Percentiles rank a stretch among this genome's conserved stretches.
phyloP scores from a whole-genome alignment of 352 stramenopile species.

The Phytophthora colocasiae region DNA sequence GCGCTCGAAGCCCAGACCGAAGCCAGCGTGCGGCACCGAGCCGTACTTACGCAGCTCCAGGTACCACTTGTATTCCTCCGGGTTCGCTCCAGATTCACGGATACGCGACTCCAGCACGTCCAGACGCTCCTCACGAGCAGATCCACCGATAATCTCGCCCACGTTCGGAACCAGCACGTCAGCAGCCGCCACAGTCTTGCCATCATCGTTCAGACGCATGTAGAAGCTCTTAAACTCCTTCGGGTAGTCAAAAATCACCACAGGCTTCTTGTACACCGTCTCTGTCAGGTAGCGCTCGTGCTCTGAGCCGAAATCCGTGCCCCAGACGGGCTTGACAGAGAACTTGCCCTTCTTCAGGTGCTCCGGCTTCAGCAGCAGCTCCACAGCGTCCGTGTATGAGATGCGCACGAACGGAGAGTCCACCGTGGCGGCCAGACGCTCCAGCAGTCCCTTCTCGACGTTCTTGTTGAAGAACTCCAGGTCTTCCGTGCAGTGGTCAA shows the following conservation, averaged over 20 bases:
- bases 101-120: slow-evolving; percentile 89
- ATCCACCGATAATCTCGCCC: slow-evolving; percentile 98
- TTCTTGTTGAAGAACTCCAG: slow-evolving; percentile 95
- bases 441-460: slow-evolving; percentile 90
- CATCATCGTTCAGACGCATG: slow-evolving; percentile 98
- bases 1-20: slow-evolving; percentile 98
- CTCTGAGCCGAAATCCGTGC: slow-evolving; percentile 97
- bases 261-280: slow-evolving; percentile 84
- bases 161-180: slow-evolving; percentile 98
- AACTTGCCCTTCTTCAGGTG: slow-evolving; percentile 90
- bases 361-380: slow-evolving; percentile 88
- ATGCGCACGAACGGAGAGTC: slow-evolving; percentile 79
- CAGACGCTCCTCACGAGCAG: slow-evolving; percentile 95
- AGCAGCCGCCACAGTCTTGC: slow-evolving; percentile 97
- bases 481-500: slow-evolving; percentile 94
- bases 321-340: slow-evolving; percentile 91
- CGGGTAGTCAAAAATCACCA: slow-evolving; percentile 99
- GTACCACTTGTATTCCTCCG: slow-evolving; percentile 97
- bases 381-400: slow-evolving; percentile 96
- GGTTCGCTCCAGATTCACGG: slow-evolving; percentile 73
- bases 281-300: slow-evolving; percentile 98
- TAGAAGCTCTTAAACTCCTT: slow-evolving; percentile 99
- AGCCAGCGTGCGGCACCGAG: slow-evolving; percentile 97
- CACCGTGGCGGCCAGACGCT: slow-evolving; percentile 59
- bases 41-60: slow-evolving; percentile 95